Conservation (phyloP, 805 yeast genomes). For the Teunomyces kruisii region DNA sequence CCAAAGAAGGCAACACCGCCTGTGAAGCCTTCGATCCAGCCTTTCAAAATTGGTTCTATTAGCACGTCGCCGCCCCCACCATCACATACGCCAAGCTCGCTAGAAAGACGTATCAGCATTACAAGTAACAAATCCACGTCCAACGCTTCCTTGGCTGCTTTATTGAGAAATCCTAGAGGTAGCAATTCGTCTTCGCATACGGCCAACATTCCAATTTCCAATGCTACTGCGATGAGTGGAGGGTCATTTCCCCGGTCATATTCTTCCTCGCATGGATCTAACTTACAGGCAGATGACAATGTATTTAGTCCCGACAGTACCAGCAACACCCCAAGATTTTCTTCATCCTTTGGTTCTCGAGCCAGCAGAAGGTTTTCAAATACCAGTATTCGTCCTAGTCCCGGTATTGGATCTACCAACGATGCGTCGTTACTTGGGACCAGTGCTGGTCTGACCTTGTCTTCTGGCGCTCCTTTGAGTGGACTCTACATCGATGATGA, state of each 20-base stretch:
- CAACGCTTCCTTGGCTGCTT: constrained; percentile 53
- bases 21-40: constrained; percentile 45
- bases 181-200: constrained; percentile 41
- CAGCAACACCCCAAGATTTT: constrained; percentile 53
- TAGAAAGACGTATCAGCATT: constrained; percentile 41
- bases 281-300: constrained; percentile 28
- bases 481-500: constrained; percentile 56
- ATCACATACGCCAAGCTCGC: constrained; percentile 19
- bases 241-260: constrained; percentile 34
- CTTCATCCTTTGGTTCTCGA: constrained; percentile 73
- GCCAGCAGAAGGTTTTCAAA: constrained; percentile 49
- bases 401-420: constrained; percentile 12
- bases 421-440: constrained; percentile 29
- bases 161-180: constrained; percentile 50
- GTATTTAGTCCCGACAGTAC: constrained; percentile 23
- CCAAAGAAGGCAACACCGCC: constrained; percentile 14
- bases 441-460: constrained; percentile 33
- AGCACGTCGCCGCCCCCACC: constrained; percentile 42
- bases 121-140: constrained; percentile 50
- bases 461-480: constrained; percentile 34
- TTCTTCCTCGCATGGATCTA: constrained; percentile 41
- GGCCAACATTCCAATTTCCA: constrained; percentile 23
- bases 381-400: constrained; percentile 29
- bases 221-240: constrained; percentile 8
- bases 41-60: constrained; percentile 65